Evolutionary conservation across 352 stramenopile genomes (phyloP), one percentile per base, ranked within the genome.

Genomic region (Phytophthora pistaciae): DNA sequence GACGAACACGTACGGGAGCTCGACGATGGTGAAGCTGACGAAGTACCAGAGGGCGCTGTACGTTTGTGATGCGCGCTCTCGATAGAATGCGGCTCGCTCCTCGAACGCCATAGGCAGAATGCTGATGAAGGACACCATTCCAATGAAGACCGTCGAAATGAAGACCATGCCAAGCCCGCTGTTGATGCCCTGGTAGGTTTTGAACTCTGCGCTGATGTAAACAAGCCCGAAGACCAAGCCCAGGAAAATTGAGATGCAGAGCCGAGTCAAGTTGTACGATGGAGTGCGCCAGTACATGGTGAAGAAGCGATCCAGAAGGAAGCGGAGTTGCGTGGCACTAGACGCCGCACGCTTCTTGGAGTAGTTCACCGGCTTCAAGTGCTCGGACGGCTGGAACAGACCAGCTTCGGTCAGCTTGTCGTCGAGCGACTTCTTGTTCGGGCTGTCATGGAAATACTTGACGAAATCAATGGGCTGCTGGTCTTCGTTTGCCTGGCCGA

Each of bases 91-190:
- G 29, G 91, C 91, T 18, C 93, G 82, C 65, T 98, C 91, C 55
- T 91, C 84, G 66, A 92, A 84, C 36, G 95, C 90, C 18, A 97
- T 66, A 9, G 91, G 83, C 13, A 98, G 54, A 0, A 91, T 83
- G 3, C 77, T 91, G 52, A 95, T 83, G 52, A 97, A 88, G 14
- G 83, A 89, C 5, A 95, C 88, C 55, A 96, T 81, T 23, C 76
- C 78, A 56, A 96, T 85, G 70, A 98, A 98, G 54, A 93, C 58
- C 5, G 92, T 93, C 3, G 87, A 84, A 1, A 93, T 69, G 75
- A 96, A 98, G 27, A 98, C 90, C 40, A 97, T 90, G 20, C 90
- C 87, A 20, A 98, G 42, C n/a, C 84, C 84, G 20, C 66, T 75
- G 64, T 90, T 88, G 54, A 80, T 72, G 27, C 83, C 84, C 38